A percentile compares a stretch with the other conserved stretches of the same genome.
phyloP scores from a whole-genome alignment of 106 monocot species.

The Agapanthus africanus region DNA sequence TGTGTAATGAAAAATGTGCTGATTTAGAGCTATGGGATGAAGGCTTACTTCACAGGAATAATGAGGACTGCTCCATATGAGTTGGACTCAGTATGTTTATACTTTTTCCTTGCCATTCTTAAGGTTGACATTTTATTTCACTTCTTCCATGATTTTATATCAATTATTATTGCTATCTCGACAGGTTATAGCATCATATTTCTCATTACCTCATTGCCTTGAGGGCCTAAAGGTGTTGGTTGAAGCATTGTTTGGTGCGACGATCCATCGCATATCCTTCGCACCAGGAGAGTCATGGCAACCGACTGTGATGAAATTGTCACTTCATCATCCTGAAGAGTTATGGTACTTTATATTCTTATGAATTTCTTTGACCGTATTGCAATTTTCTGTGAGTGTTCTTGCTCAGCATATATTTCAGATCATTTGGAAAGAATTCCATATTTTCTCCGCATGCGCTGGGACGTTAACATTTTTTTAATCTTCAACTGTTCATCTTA shows the following conservation, averaged over 20 bases:
- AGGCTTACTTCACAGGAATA: constrained; percentile 62
- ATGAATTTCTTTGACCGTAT: background rate
- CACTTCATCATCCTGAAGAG: constrained; percentile 86
- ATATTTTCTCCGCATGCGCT: too few species aligned
- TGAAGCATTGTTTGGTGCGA: constrained; percentile 83
- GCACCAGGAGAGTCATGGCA: constrained; percentile 83
- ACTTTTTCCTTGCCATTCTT: too few species aligned
- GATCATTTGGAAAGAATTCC: too few species aligned
- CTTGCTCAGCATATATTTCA: too few species aligned
- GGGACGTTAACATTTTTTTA: too few species aligned
- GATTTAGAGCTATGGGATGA: constrained; percentile 90
- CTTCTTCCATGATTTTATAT: background rate
- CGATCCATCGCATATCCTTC: constrained; percentile 49
- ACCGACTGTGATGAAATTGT: constrained; percentile 76
- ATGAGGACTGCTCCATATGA: constrained; percentile 63
- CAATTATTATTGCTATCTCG: constrained; percentile 1
- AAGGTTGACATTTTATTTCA: too few species aligned
- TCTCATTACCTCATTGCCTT: constrained; percentile 65
- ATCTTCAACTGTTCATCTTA: too few species aligned
- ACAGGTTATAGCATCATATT: constrained; percentile 78
- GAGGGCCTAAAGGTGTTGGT: constrained; percentile 74
- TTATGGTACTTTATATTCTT: constrained; percentile 20
- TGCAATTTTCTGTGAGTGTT: too few species aligned
- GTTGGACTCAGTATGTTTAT: constrained; percentile 52
- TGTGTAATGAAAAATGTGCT: constrained; percentile 32